Base-by-base conservation (phyloP, 352 stramenopile genomes). In the Phytophthora nicotianae region DNA sequence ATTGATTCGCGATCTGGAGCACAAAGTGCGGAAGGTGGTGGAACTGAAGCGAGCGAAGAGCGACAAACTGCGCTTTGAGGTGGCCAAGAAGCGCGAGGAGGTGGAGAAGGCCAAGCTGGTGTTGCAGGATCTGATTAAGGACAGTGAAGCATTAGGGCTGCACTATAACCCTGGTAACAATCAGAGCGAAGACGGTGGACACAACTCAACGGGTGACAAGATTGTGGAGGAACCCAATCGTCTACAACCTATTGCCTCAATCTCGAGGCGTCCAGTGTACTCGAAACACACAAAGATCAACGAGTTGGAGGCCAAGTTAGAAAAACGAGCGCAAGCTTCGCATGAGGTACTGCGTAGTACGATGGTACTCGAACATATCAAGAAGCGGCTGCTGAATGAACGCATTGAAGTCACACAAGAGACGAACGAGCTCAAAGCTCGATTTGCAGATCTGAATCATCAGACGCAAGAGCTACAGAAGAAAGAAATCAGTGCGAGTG, bases 271-370 rank as follows among this genome's bases (percentile, higher is more conserved):
- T 3, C 86, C 84, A 0, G 70, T 95, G 56, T 93, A 95, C 66
- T 85, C 86, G 9, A 95, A 95, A 58, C 81, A 90, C 63, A 89
- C 83, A 13, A 93, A 93, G 24, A 95, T 93, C 50, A 78, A 75
- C 43, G 78, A 93, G 17, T 60, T 93, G 10, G 83, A 93, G 33
- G 54, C 56, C 13, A 82, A 85, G 23, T 64, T 95, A n/a, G 72
- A 89, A 41, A 75, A 76, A 8, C 71, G 83, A 19, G 77, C 69
- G 1, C 73, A 77, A 40, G 86, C 90, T 51, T 81, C 78, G 0
- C 75, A 87, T 21, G 67, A 89, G 16, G 74, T 95, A 2, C 69
- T 88, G 33, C 77, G 82, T 3, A 77, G 68, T 26, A 87, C 78
- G 19, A 67, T 91, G 45, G 81, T 91, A 27, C 75, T 90, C 1